Conservation (phyloP, 83 land plant species). For the Larix sibirica region DNA sequence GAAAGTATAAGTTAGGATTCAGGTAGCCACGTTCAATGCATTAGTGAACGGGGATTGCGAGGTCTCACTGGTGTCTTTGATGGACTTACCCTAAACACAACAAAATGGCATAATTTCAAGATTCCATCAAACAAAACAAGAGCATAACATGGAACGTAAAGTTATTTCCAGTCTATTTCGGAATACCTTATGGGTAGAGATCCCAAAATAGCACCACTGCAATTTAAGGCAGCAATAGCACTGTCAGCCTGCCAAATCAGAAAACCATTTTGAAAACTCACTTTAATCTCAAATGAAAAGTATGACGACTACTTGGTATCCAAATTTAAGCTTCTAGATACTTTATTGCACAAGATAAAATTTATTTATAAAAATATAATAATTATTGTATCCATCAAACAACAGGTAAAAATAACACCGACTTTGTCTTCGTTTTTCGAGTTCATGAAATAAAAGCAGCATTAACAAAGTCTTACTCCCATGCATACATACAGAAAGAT, state of each 20-base stretch:
- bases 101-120: neutral
- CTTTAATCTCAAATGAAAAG: neutral
- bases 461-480: too few relatives aligned
- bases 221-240: slow-evolving; percentile 81
- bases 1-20: neutral
- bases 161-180: neutral
- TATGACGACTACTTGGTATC: neutral
- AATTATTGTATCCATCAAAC: neutral
- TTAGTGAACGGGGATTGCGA: slow-evolving; percentile 47
- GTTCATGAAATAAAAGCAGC: too few relatives aligned
- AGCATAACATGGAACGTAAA: neutral
- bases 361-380: neutral
- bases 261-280: neutral
- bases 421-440: too few relatives aligned
- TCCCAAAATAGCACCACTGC: slow-evolving; percentile 86
- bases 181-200: slow-evolving; percentile 81
- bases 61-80: slow-evolving; percentile 79
- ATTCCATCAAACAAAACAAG: neutral
- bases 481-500: too few relatives aligned
- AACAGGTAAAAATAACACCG: neutral
- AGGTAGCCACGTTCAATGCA: slow-evolving; percentile 3
- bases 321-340: neutral
- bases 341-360: neutral
- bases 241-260: slow-evolving; percentile 78
- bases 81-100: slow-evolving; percentile 56